Evolutionary conservation across 768 basidiomycete genomes (phyloP).

Genomic region (Mycena capillaripes): DNA sequence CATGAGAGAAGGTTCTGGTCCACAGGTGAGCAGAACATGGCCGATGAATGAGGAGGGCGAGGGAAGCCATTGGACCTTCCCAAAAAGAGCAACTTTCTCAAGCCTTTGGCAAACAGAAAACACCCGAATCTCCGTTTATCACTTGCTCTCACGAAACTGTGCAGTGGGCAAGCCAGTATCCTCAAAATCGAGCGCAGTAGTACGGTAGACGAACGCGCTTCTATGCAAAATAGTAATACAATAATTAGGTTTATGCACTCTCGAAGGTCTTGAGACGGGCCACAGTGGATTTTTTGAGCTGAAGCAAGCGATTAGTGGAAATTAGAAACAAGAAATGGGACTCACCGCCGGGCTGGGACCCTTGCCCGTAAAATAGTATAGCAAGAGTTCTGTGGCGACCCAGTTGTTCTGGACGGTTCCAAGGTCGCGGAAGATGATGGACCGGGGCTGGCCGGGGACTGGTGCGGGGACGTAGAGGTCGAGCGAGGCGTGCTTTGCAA

Average conservation of each 20-base stretch:
- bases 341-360: constrained; percentile 81
- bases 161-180: too few relatives aligned
- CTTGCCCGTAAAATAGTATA: constrained; percentile 81
- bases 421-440: constrained; percentile 77
- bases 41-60: not conserved
- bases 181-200: too few relatives aligned
- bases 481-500: constrained; percentile 76
- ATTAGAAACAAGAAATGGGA: constrained; percentile 27
- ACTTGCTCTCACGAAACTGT: too few relatives aligned
- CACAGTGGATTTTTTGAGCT: constrained; percentile 69
- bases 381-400: constrained; percentile 80
- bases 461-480: constrained; percentile 80
- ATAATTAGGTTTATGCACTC: constrained; percentile 17
- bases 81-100: too few relatives aligned
- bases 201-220: too few relatives aligned
- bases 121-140: constrained; percentile 8
- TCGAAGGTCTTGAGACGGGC: constrained; percentile 52
- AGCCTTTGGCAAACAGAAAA: not conserved
- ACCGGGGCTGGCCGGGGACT: constrained; percentile 61
- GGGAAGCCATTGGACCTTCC: not conserved
- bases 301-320: not conserved
- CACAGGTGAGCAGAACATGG: constrained; percentile 19
- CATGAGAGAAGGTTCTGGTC: constrained; percentile 25
- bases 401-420: constrained; percentile 81
- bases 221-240: not conserved